A percentile compares a stretch with the other conserved stretches of the same genome.
phyloP scores from a whole-genome alignment of 371 early-diverging fungal genomes.

The Polyrhizophydium stewartii region DNA sequence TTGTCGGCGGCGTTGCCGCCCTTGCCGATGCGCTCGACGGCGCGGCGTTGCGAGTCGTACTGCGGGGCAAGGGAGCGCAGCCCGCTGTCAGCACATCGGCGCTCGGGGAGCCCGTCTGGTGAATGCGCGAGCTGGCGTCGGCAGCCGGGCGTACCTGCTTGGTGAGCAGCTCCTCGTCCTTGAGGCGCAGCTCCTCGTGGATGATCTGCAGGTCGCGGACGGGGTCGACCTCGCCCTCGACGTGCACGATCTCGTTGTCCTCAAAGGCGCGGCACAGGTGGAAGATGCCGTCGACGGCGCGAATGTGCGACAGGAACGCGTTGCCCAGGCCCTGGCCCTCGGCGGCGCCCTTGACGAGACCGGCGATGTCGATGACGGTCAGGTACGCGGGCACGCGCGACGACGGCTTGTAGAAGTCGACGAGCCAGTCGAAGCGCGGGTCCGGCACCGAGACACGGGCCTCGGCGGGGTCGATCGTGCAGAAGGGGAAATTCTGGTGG shows the following conservation, averaged over 20 bases:
- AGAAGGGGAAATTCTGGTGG: slow-evolving; percentile 62
- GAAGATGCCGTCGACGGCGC: slow-evolving; percentile 96
- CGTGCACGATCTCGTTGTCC: slow-evolving; percentile 91
- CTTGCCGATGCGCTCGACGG: slow-evolving; percentile 53
- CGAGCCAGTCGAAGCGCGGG: slow-evolving; percentile 84
- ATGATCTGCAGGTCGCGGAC: slow-evolving; percentile 93
- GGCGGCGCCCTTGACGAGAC: slow-evolving; percentile 78
- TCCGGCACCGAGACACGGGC: slow-evolving; percentile 96
- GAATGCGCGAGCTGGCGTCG: too few species aligned
- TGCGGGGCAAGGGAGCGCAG: too few species aligned
- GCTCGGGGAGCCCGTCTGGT: too few species aligned
- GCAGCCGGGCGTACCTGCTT: slow-evolving; percentile 17
- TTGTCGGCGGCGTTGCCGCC: slow-evolving; percentile 81
- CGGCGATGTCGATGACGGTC: slow-evolving; percentile 98
- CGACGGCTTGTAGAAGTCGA: slow-evolving; percentile 69
- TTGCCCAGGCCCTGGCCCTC: slow-evolving; percentile 79
- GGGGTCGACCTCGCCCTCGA: slow-evolving; percentile 93
- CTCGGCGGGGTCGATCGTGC: slow-evolving; percentile 83
- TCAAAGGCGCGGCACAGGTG: slow-evolving; percentile 96
- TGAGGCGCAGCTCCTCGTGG: slow-evolving; percentile 90
- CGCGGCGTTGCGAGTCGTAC: slow-evolving; percentile 45
- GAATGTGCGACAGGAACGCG: slow-evolving; percentile 94
- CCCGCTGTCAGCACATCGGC: too few species aligned
- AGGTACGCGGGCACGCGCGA: slow-evolving; percentile 55
- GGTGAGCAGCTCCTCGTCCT: slow-evolving; percentile 87